Evolutionary conservation across 768 basidiomycete genomes (phyloP), one percentile per base, ranked within the genome.

Genomic region (Russula compacta): DNA sequence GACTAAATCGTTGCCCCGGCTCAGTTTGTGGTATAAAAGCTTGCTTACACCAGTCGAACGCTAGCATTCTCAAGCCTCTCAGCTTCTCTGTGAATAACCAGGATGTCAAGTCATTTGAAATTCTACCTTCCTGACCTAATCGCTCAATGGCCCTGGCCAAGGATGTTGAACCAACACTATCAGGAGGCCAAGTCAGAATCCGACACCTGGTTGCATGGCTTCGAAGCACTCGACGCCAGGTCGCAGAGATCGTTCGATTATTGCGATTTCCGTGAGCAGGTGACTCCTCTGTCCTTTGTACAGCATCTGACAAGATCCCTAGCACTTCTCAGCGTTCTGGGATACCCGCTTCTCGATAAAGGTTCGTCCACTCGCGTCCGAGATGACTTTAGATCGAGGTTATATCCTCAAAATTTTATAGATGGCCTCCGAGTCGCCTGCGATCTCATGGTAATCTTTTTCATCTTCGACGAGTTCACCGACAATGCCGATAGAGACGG

Each of bases 381-480:
- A 6, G 6, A 15, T 46, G 46, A 14, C 46, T 29, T 3, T 29
- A 29, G 24, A 6, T 33, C 21, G 14, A 36, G 49, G 3, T 3
- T 29, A 12, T 46, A 9, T 53, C 51, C 44, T 24, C 33, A 24
- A 38, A 35, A 15, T 49, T 10, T 35, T 51, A 3, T 48, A 65
- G 72, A 73, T 68, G 35, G 71, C 65, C 47, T 67, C 21, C 72
- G 77, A 12, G 70, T 73, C 12, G 74, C 71, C 7, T 79, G 80
- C 55, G 81, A 82, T 59, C 67, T 82, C 52, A 81, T 83, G 78
- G 75, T 78, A 42, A 61, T 81, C 6, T 74, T 80, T 65, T 82
- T 79, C 64, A 59, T 81, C 43, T 72, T 78, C 64, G 82, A 83
- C 65, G 78, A 81, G 65, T 75, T 77, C 61, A 76, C 79, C 6